Evolutionary conservation across 2,329 filamentous ascomycete species (phyloP), one percentile per base, ranked within the genome.

Genomic region (Fusarium sp.): DNA sequence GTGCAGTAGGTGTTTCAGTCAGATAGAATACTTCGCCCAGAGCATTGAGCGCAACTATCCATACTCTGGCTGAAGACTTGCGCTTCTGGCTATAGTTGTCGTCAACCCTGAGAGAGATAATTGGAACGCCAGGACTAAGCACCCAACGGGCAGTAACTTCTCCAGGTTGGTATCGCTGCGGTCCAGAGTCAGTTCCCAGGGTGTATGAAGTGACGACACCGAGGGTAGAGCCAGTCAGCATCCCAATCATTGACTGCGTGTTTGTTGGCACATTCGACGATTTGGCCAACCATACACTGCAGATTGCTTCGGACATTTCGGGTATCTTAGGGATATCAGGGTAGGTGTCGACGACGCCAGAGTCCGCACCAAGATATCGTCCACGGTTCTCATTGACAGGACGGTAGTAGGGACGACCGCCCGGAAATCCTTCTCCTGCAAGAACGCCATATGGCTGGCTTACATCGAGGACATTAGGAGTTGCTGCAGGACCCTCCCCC

Each of bases 11-110:
- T 11, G 91, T 86, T 54, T 93, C 90, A 4, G 89, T 92, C 4
- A 98, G 85, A 75, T 95, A 97, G 80, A 92, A 98, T 0, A 97
- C 85, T 80, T 99, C 96, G 3, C 96, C 96, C 14, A 99, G 85
- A 1, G 96, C 95, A 79, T 99, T 99, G 58, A 99, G 83, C n/a
- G 90, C 93, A 45, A 95, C 92, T n/a, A 93, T 94, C 94, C 94
- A 98, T 18, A 96, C 88, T 33, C 95, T 91, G 18, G 89, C 88
- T 55, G 91, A 85, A 8, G 88, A 84, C 78, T 91, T 91, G 35
- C 95, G 91, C 74, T 90, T 91, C 31, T 87, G 81, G 54, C 88
- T 95, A 80, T 94, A 96, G 58, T 90, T 90, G 33, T 97, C 94
- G 77, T 99, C 96, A 11, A 97, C 89, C 48, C 89, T 89, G 67